Percentiles rank a stretch among this genome's conserved stretches.
Evolutionary conservation across 2,329 filamentous ascomycete genomes (phyloP).

Genomic region (Talaromyces verruculosus): DNA sequence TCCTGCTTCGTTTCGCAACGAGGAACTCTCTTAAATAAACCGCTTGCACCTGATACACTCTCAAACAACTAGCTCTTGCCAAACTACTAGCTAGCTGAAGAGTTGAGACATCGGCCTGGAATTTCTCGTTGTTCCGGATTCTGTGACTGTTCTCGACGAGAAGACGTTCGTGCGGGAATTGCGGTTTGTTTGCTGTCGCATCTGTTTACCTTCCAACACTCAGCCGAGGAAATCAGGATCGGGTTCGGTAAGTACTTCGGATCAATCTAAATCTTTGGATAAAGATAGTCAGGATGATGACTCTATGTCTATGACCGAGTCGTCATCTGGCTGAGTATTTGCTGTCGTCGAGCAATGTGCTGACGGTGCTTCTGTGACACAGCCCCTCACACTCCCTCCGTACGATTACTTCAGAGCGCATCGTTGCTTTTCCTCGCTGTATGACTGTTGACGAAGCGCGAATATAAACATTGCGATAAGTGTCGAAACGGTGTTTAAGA

Average conservation of each 20-base stretch:
- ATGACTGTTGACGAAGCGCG: conserved; percentile 2
- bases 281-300: not conserved
- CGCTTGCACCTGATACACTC: not conserved
- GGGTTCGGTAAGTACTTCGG: not conserved
- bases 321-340: not conserved
- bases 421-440: conserved; percentile 1
- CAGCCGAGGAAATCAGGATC: not conserved
- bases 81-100: not conserved
- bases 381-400: conserved; percentile 6
- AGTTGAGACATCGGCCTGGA: conserved; percentile 4
- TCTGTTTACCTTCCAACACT: conserved; percentile 11
- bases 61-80: conserved; percentile 11
- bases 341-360: not conserved
- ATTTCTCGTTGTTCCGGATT: conserved; percentile 5
- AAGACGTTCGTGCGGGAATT: not conserved
- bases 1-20: conserved; percentile 19
- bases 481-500: not conserved
- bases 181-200: not conserved
- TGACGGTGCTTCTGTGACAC: conserved; percentile 8
- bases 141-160: not conserved
- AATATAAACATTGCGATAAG: not conserved
- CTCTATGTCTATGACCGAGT: not conserved
- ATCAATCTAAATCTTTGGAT: not conserved
- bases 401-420: conserved; percentile 2
- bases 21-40: conserved; percentile 1